These are phyloP conservation scores for Scedosporium apiospermum DNA, from an alignment of 2,329 filamentous ascomycete species.

Conservation along the genomic window DNA sequence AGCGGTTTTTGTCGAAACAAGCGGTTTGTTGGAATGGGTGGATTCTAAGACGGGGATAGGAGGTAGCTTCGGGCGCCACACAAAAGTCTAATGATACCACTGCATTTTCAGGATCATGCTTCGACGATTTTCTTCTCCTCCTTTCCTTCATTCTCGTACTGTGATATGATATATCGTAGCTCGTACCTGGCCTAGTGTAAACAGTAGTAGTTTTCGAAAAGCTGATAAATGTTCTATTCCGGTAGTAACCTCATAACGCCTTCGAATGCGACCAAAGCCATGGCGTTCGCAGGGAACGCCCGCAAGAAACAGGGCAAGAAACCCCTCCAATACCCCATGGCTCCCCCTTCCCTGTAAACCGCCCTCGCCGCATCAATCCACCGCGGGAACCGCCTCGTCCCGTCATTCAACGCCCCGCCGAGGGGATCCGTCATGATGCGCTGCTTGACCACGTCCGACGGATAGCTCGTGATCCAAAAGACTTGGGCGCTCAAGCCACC, in stretches of 20 bases:
- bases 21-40: neutral
- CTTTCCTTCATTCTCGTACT: neutral
- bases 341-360: constrained; percentile 68
- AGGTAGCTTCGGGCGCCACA: neutral
- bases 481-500: constrained; percentile 87
- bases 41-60: constrained; percentile 5
- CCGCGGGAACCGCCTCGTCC: constrained; percentile 55
- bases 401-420: constrained; percentile 58
- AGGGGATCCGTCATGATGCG: constrained; percentile 93
- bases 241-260: constrained; percentile 68
- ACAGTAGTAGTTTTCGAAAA: no score
- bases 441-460: constrained; percentile 90
- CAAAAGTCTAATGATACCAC: constrained; percentile 6
- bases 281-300: constrained; percentile 91
- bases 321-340: constrained; percentile 80
- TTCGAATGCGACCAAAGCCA: constrained; percentile 89
- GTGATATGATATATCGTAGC: neutral
- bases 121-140: neutral
- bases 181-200: neutral
- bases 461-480: constrained; percentile 91
- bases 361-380: constrained; percentile 75
- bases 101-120: constrained; percentile 2
- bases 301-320: constrained; percentile 89
- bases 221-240: constrained; percentile 12
- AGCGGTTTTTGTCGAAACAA: constrained; percentile 25